These are phyloP conservation scores for Fusarium transvaalense DNA, from an alignment of 2,329 filamentous ascomycete genomes.

Conservation along the genomic window DNA sequence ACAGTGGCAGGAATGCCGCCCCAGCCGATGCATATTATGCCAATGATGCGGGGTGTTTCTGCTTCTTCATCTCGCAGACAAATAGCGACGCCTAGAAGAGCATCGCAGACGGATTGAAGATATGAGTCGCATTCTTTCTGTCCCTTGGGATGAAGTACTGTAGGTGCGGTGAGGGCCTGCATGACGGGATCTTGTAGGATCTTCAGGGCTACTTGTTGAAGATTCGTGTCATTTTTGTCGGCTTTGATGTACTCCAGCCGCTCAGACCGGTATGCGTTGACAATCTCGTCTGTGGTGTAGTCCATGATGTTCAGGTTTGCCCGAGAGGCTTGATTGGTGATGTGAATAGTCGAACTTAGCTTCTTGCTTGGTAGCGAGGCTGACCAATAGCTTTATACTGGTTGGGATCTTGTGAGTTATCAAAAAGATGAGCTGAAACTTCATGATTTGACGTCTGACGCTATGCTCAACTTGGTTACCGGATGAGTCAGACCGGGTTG, in stretches of 20 bases:
- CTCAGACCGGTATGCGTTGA: slow-evolving; percentile 10
- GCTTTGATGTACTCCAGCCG: slow-evolving; percentile 10
- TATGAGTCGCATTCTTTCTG: slow-evolving; percentile 9
- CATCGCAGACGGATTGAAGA: slow-evolving; percentile 4
- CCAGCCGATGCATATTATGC: slow-evolving; percentile 28
- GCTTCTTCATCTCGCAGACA: background rate
- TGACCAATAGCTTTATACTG: background rate
- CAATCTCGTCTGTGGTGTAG: slow-evolving; percentile 13
- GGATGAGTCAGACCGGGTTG: slow-evolving; percentile 25
- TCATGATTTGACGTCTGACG: background rate
- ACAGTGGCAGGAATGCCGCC: slow-evolving; percentile 8
- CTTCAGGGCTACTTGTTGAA: background rate
- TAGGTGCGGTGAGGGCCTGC: slow-evolving; percentile 4
- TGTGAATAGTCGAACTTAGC: rapidly evolving
- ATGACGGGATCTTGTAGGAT: slow-evolving; percentile 21
- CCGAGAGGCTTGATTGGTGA: rapidly evolving
- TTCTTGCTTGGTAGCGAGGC: too few species aligned
- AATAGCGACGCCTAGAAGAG: slow-evolving; percentile 15
- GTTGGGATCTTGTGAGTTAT: too few species aligned
- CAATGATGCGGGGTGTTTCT: background rate
- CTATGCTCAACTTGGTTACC: slow-evolving; percentile 6
- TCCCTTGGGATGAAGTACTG: slow-evolving; percentile 5
- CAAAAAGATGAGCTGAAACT: background rate
- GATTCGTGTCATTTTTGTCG: background rate
- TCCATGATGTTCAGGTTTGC: slow-evolving; percentile 53